Percentiles rank a stretch among this genome's conserved stretches.
Conservation (phyloP, 1,284 basidiomycete genomes). For the Termitomyces sp. region DNA sequence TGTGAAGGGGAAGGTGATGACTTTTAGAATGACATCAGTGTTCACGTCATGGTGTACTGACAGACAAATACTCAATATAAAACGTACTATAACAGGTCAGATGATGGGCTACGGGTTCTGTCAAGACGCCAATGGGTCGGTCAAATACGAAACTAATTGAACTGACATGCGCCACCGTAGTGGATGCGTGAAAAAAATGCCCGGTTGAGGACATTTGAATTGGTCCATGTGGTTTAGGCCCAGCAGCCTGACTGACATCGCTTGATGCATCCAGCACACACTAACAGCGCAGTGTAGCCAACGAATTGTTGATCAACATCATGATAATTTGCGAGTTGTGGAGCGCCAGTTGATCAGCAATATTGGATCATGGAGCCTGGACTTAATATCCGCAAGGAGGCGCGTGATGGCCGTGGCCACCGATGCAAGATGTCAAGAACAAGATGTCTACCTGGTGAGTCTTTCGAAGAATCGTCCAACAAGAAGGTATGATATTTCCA, state of each 20-base stretch:
- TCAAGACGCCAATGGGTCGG: neutral
- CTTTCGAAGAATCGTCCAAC: neutral
- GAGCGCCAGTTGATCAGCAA: neutral
- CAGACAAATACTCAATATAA: too few species aligned
- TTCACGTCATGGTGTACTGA: too few species aligned
- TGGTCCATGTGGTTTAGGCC: too few species aligned
- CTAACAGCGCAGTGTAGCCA: neutral
- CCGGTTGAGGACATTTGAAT: neutral
- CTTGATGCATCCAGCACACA: neutral
- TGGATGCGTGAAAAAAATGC: neutral
- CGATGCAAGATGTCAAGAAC: too few species aligned
- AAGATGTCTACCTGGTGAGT: neutral
- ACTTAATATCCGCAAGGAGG: neutral
- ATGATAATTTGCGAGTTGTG: neutral
- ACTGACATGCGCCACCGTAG: conserved; percentile 6
- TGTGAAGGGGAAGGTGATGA: neutral
- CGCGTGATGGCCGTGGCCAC: neutral
- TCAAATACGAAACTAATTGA: neutral
- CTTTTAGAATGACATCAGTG: neutral
- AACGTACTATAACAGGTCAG: neutral
- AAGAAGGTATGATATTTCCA: neutral
- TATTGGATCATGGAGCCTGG: neutral
- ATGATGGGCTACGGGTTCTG: too few species aligned
- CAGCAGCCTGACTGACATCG: too few species aligned
- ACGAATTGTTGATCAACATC: neutral